These are phyloP conservation scores for Luzula sylvatica DNA, from an alignment of 176 grass and related monocot species.

Conservation along the genomic window DNA sequence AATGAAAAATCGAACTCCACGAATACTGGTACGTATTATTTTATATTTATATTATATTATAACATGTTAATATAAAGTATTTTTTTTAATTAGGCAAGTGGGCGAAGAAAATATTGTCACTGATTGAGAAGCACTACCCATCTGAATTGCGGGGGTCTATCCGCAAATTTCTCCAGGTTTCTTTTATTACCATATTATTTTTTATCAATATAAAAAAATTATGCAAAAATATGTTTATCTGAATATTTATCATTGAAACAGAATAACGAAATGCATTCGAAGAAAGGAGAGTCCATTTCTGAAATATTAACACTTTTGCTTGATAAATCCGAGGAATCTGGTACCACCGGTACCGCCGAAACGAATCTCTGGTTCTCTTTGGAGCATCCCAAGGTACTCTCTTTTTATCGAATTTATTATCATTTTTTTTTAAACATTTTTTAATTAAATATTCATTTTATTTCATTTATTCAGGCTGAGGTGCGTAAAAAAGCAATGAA, in stretches of 20 bases:
- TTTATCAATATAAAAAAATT: neutral
- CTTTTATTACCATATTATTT: slow-evolving; percentile 4
- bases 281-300: slow-evolving; percentile 32
- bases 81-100: slow-evolving; percentile 37
- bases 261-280: slow-evolving; percentile 39
- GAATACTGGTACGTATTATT: slow-evolving; percentile 29
- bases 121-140: slow-evolving; percentile 47
- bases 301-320: slow-evolving; percentile 36
- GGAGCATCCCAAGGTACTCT: slow-evolving; percentile 81
- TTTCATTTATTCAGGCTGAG: slow-evolving; percentile 28
- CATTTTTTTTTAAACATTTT: neutral
- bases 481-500: slow-evolving; percentile 55
- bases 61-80: no score
- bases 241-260: slow-evolving; percentile 22
- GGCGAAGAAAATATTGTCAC: slow-evolving; percentile 53
- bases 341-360: slow-evolving; percentile 48
- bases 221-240: neutral
- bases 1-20: slow-evolving; percentile 33
- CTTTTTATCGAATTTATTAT: neutral
- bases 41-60: neutral
- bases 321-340: slow-evolving; percentile 30
- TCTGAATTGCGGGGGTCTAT: slow-evolving; percentile 55
- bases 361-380: slow-evolving; percentile 79
- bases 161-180: slow-evolving; percentile 76
- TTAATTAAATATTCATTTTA: slow-evolving; percentile 12